Evolutionary conservation across 2,329 filamentous ascomycete genomes (phyloP).

Genomic region (Endoconidiophora polonica): DNA sequence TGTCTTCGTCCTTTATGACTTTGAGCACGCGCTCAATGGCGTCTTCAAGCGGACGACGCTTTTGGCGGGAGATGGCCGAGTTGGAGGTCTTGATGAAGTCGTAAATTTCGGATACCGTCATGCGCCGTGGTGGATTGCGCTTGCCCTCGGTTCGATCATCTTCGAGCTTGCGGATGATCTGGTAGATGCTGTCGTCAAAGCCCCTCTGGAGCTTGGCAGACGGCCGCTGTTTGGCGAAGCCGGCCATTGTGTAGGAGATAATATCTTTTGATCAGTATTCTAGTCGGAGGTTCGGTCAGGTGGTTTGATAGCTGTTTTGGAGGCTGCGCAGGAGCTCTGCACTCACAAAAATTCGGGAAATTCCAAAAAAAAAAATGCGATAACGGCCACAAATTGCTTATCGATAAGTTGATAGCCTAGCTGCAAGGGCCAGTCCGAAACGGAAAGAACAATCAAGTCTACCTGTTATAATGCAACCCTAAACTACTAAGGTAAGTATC

Average conservation of each 20-base stretch:
- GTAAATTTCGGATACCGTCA: constrained; percentile 50
- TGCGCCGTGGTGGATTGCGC: constrained; percentile 14
- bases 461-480: no score
- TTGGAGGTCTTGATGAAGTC: constrained; percentile 72
- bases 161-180: constrained; percentile 60
- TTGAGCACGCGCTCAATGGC: constrained; percentile 69
- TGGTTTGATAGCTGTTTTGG: no score
- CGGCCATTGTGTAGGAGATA: constrained; percentile 17
- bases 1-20: constrained; percentile 48
- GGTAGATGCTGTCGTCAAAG: constrained; percentile 59
- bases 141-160: constrained; percentile 39
- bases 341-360: no score
- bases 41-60: constrained; percentile 67
- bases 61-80: constrained; percentile 66
- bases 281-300: no score
- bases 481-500: no score
- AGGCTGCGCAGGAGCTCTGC: no score
- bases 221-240: constrained; percentile 14
- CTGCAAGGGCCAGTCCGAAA: no score
- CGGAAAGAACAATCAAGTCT: no score
- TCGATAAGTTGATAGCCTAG: no score
- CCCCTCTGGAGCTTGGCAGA: constrained; percentile 27
- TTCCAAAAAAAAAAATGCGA: no score
- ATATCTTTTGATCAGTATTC: no score
- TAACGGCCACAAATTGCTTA: no score